Percentiles rank a stretch among this genome's conserved stretches.
phyloP scores from a whole-genome alignment of 2,329 filamentous ascomycete genomes.

The Ophiocordyceps camponoti-rufipedis region DNA sequence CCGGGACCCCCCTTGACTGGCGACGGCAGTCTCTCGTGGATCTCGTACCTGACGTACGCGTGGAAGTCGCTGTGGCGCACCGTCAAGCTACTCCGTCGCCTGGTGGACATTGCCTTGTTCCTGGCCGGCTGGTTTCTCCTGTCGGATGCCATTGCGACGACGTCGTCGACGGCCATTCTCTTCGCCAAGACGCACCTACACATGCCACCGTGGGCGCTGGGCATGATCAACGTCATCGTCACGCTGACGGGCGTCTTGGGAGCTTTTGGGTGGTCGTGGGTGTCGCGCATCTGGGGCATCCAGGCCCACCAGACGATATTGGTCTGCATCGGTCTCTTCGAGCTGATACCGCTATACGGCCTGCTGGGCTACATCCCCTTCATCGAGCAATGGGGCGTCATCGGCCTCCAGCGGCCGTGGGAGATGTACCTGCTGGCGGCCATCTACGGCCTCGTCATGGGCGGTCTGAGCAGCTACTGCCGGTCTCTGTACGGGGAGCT shows the following conservation, averaged over 20 bases:
- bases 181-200: constrained; percentile 87
- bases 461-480: constrained; percentile 84
- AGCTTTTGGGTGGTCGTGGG: constrained; percentile 73
- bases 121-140: constrained; percentile 86
- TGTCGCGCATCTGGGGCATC: constrained; percentile 53
- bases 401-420: constrained; percentile 85
- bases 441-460: constrained; percentile 83
- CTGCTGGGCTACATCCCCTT: constrained; percentile 74
- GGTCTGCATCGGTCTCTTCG: constrained; percentile 78
- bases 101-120: constrained; percentile 61
- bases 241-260: constrained; percentile 71
- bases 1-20: constrained; percentile 64
- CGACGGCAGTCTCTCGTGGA: constrained; percentile 25
- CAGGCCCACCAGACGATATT: constrained; percentile 77
- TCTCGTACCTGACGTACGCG: constrained; percentile 60
- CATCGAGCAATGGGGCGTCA: constrained; percentile 52
- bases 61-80: constrained; percentile 81
- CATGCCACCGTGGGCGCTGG: constrained; percentile 77
- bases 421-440: constrained; percentile 91
- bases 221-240: constrained; percentile 84
- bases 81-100: constrained; percentile 50
- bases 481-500: constrained; percentile 83
- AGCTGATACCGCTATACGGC: constrained; percentile 83
- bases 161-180: constrained; percentile 82
- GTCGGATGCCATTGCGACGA: constrained; percentile 85